phyloP scores from a whole-genome alignment of 192 early-diverging fungal genomes.

The Coemansia sp. region DNA sequence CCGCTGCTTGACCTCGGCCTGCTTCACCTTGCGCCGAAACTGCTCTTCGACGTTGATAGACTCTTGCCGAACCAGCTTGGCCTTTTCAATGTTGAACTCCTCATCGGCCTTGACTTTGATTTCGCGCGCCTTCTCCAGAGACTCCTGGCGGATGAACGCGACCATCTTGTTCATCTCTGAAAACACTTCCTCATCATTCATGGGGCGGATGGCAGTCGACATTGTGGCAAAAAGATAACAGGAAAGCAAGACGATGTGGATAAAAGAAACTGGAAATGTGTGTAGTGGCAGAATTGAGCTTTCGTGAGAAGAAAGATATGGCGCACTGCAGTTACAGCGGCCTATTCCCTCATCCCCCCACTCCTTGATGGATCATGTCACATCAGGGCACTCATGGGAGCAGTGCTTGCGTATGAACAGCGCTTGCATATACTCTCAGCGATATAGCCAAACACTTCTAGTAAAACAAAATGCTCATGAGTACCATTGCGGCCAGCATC shows the following conservation, averaged over 20 bases:
- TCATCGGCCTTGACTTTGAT: constrained; percentile 99
- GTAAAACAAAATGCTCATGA: constrained; percentile 73
- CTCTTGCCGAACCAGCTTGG: constrained; percentile 96
- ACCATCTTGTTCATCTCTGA: constrained; percentile 99
- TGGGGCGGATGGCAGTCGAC: constrained; percentile 53
- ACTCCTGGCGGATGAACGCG: constrained; percentile 98
- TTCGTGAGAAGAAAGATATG: not conserved
- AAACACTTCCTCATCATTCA: constrained; percentile 94
- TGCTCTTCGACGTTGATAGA: constrained; percentile 92
- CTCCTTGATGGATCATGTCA: too few species aligned
- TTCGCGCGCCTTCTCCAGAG: constrained; percentile 95
- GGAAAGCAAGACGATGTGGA: not conserved
- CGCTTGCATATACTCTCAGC: too few species aligned
- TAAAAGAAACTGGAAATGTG: not conserved
- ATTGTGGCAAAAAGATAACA: not conserved
- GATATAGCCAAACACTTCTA: constrained; percentile 8
- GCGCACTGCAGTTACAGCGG: not conserved
- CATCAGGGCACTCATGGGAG: too few species aligned
- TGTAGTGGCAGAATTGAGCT: not conserved
- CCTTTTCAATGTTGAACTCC: constrained; percentile 99
- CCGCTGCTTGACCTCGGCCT: constrained; percentile 90
- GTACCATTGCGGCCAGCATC: constrained; percentile 73
- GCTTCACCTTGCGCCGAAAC: constrained; percentile 96
- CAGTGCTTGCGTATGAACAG: too few species aligned
- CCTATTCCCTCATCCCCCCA: too few species aligned